phyloP scores from a whole-genome alignment of 176 grass and related monocot genomes.

The Lolium perenne region DNA sequence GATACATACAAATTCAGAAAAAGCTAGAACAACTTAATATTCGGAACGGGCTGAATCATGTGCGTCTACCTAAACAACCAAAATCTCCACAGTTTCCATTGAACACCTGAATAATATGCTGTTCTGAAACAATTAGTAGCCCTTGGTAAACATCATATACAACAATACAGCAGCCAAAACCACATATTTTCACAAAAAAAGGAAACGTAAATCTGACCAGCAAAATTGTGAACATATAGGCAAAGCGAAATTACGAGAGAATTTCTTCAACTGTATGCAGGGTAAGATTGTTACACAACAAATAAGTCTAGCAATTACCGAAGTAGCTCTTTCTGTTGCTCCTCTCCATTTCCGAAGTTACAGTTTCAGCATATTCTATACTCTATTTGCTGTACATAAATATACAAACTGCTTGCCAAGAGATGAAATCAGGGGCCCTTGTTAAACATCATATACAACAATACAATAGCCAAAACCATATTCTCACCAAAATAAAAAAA shows the following conservation, averaged over 20 bases:
- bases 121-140: not conserved
- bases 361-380: conserved; percentile 16
- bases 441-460: conserved; percentile 2
- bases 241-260: not conserved
- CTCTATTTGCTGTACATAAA: not conserved
- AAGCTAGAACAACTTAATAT: no score
- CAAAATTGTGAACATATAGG: not conserved
- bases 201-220: not conserved
- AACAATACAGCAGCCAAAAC: not conserved
- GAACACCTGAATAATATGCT: not conserved
- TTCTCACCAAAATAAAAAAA: not conserved
- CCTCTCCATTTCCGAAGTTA: conserved; percentile 9
- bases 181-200: not conserved
- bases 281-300: conserved; percentile 3
- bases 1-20: no score
- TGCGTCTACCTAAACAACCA: conserved; percentile 1
- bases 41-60: not conserved
- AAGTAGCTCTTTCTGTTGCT: conserved; percentile 6
- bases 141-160: conserved; percentile 10
- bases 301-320: not conserved
- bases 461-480: not conserved
- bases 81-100: not conserved
- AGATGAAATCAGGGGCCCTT: not conserved
- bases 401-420: not conserved
- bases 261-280: not conserved